Base-by-base conservation (phyloP, 192 early-diverging fungal species). In the Phycomyces blakesleeanus region DNA sequence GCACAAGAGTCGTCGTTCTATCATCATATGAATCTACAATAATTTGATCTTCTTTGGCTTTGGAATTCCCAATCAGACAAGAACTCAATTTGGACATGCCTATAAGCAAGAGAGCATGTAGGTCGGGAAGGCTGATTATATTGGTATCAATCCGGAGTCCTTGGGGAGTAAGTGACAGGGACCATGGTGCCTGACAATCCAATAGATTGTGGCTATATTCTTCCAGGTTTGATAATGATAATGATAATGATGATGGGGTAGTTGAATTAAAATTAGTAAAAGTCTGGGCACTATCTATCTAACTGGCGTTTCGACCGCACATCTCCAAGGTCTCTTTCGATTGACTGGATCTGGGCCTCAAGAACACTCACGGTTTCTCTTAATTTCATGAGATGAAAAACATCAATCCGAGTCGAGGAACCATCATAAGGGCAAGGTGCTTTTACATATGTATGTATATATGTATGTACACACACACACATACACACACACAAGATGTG, bases 371-470 rank as follows among this genome's bases (percentile, higher is more conserved):
- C 60, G 0, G 56, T 60, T 24, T 74, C 72, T 10, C 57, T 64
- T 22, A 74, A 38, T 6, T 63, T 59, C 22, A 53, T 41, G 4
- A 74, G 57, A 18, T 64, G 63, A 55, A 67, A 74, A 12, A 74
- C 22, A 64, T 74, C 66, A 11, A 74, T 49, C 54, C 68, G 67
- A 0, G 72, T 60, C 12, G 67, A 44, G 18, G 55, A 57, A 57
- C 72, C 72, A 34, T 57, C 62, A 29, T 74, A 74, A 27, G 60
- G 64, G 52, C 72, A 74, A 42, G 55, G 56, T 5, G 37, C 68
- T 68, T n/a, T 34, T 34, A 34, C 7, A 34, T 34, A 34, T 34
- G 7, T 5, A 34, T 34, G 29, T n/a, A 34, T 34, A 34, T 7
- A 34, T 34, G n/a, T 34, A 34, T 34, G 29, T 34, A 7, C 3